Base-by-base conservation (phyloP, 192 early-diverging fungal species). In the Coemansia javaensis region DNA sequence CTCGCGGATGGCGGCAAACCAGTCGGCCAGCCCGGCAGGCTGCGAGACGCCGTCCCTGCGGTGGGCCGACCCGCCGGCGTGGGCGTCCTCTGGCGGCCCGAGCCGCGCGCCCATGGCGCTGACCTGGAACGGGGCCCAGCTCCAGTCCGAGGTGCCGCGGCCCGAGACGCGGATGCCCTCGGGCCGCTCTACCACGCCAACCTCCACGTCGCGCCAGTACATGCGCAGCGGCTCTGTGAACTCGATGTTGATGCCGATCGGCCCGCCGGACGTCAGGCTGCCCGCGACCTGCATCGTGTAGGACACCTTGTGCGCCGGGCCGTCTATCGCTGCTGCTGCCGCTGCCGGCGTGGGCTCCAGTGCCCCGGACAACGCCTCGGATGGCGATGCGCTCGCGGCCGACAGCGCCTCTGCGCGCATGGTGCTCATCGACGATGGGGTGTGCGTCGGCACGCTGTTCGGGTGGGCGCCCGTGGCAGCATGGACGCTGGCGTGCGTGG, bases 151-250 rank as follows among this genome's bases (percentile, higher is more conserved):
- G 1, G 49, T 55, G 20, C 59, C 67, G 14, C 48, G 42, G 45
- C 67, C 59, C 0, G 67, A 56, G 1, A 70, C 50, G 24, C 55
- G 50, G 24, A 70, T 58, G 15, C 12, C 31, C 10, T 44, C 50
- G n/a, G 67, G 55, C 3, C 40, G 15, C 6, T 39, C 24, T 6
- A 70, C 43, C 0, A 56, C 32, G 10, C 67, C 67, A 10, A 70
- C 43, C 42, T 63, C 59, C 1, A 28, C 28, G 39, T 70, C 67
- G 32, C 47, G 50, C 67, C 67, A 70, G 24, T 58, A 46, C 27
- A 70, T 43, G 10, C 56, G 54, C 22, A 70, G 51, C 2, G 67
- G 67, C 47, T 70, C 67, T 3, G 55, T 63, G 23, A 70, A 70
- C 59, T 70, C 59, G 13, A 70, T 63, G 18, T 49, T 44, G 9